These are phyloP conservation scores for Rhodotorula sphaerocarpa DNA, from an alignment of 768 basidiomycete genomes.

Conservation along the genomic window DNA sequence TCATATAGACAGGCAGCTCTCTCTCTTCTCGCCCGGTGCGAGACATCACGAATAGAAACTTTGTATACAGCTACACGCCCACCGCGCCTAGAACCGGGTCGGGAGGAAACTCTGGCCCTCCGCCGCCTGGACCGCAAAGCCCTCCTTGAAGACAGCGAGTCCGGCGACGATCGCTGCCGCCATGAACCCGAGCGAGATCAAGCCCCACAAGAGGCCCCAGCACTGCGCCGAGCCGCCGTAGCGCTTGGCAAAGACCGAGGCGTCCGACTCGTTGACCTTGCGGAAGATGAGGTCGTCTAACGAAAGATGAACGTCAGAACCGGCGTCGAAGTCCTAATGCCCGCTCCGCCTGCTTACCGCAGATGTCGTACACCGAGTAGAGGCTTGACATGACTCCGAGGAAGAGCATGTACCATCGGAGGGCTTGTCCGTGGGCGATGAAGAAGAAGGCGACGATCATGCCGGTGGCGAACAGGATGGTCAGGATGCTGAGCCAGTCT, in stretches of 20 bases:
- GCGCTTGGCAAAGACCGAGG: conserved; percentile 70
- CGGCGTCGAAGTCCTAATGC: background rate
- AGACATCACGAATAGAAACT: too few relatives aligned
- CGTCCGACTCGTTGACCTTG: conserved; percentile 71
- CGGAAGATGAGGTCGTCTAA: conserved; percentile 48
- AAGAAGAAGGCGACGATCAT: conserved; percentile 70
- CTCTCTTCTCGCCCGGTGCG: too few relatives aligned
- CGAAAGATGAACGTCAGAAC: background rate
- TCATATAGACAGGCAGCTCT: too few relatives aligned
- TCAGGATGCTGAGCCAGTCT: conserved; percentile 59
- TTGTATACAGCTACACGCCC: too few relatives aligned
- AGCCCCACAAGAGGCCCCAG: conserved; percentile 62
- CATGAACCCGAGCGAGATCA: conserved; percentile 66
- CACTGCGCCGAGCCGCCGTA: conserved; percentile 44
- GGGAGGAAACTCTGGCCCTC: conserved; percentile 25
- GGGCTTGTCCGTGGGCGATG: conserved; percentile 61
- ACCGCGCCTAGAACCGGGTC: conserved; percentile 22
- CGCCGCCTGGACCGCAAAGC: conserved; percentile 17
- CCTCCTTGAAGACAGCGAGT: conserved; percentile 34
- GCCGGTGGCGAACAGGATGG: conserved; percentile 70
- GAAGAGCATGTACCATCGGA: conserved; percentile 52
- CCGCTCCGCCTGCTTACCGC: conserved; percentile 48
- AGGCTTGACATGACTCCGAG: conserved; percentile 32
- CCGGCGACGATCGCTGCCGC: conserved; percentile 57
- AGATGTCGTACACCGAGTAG: conserved; percentile 62